Conservation (phyloP, 306 rosid genomes). For the Prunus kanzakura region DNA sequence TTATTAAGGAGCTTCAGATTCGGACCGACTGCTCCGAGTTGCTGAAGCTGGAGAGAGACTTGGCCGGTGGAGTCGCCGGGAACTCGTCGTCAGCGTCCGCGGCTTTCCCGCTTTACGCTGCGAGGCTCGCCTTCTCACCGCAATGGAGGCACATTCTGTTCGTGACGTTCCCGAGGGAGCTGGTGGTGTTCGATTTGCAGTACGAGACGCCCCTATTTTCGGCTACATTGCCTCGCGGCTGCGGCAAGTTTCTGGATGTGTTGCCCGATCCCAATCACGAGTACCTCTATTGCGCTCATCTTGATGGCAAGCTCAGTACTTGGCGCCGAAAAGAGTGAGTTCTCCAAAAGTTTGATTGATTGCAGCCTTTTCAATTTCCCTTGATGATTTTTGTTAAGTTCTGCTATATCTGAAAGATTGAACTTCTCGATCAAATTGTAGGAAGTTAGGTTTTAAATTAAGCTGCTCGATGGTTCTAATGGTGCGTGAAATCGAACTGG, state of each 20-base stretch:
- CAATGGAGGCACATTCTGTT: constrained; percentile 75
- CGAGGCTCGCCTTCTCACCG: constrained; percentile 67
- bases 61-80: constrained; percentile 15
- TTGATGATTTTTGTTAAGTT: background rate
- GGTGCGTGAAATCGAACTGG: background rate
- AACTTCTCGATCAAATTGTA: background rate
- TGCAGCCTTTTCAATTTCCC: background rate
- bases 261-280: constrained; percentile 79
- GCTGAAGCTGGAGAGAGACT: constrained; percentile 67
- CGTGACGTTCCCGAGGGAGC: constrained; percentile 84
- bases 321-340: constrained; percentile 94
- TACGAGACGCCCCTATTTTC: constrained; percentile 63
- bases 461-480: background rate
- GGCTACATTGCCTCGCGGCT: constrained; percentile 73
- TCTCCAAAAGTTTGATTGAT: background rate
- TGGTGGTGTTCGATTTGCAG: constrained; percentile 85
- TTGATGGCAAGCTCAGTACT: constrained; percentile 88
- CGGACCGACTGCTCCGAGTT: constrained; percentile 54
- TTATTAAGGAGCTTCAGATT: constrained; percentile 66
- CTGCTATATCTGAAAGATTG: background rate
- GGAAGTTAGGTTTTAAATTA: background rate
- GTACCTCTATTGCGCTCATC: constrained; percentile 77
- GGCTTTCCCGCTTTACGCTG: constrained; percentile 55
- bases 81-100: constrained; percentile 50
- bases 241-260: constrained; percentile 85